phyloP scores from a whole-genome alignment of 805 yeast species.

The Candida vartiovaarae region DNA sequence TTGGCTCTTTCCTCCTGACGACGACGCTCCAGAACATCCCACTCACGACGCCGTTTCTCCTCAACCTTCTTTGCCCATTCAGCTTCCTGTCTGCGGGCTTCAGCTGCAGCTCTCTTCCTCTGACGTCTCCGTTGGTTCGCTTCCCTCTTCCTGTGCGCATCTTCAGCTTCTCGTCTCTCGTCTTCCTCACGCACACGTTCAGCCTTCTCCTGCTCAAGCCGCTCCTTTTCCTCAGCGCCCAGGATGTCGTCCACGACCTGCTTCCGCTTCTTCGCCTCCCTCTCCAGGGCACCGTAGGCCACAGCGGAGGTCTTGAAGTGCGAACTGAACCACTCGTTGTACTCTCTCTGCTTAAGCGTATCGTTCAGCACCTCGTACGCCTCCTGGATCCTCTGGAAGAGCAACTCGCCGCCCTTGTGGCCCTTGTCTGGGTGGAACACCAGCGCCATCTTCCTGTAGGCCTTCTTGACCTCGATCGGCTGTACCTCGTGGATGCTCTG shows the following conservation, averaged over 20 bases:
- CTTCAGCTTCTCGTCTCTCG: neutral
- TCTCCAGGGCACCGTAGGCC: constrained; percentile 1
- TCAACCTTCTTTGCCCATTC: constrained; percentile 3
- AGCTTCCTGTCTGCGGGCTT: neutral
- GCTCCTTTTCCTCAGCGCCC: neutral
- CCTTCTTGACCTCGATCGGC: constrained; percentile 57
- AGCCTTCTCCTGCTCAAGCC: constrained; percentile 1
- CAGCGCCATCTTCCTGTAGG: constrained; percentile 65
- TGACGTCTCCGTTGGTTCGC: neutral
- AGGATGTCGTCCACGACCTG: neutral
- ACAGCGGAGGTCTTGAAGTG: constrained; percentile 8
- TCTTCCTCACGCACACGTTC: neutral
- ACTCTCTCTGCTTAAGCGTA: neutral
- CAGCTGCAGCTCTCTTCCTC: constrained; percentile 1
- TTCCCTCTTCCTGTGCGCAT: neutral
- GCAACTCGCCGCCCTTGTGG: constrained; percentile 17
- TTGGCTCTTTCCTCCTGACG: constrained; percentile 7
- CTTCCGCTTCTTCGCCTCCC: constrained; percentile 3
- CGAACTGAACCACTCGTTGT: constrained; percentile 14
- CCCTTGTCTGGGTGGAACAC: constrained; percentile 76
- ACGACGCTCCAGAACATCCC: constrained; percentile 9
- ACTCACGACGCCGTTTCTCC: constrained; percentile 7
- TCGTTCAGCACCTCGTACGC: constrained; percentile 13
- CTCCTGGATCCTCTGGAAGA: constrained; percentile 13
- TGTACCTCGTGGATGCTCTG: constrained; percentile 32